A percentile compares a stretch with the other conserved stretches of the same genome.
Evolutionary conservation across 306 rosid species (phyloP).

Genomic region (Ormosia emarginata): DNA sequence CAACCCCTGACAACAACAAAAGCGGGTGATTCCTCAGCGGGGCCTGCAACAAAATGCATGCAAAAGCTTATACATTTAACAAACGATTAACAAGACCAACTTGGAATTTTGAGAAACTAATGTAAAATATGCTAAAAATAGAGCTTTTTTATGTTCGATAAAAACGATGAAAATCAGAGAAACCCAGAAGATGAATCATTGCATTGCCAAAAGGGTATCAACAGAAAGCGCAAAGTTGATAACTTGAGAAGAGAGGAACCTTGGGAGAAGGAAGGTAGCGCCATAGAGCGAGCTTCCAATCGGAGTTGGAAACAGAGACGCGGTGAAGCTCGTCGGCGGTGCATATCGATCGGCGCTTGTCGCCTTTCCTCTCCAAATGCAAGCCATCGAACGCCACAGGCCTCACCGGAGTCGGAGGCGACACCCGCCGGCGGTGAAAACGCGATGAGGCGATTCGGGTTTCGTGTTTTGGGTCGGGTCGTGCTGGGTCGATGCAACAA

Average conservation of each 20-base stretch:
- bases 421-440: not conserved
- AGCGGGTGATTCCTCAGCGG: slow-evolving; percentile 78
- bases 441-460: not conserved
- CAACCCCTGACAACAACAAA: slow-evolving; percentile 77
- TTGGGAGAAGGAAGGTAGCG: slow-evolving; percentile 73
- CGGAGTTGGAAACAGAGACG: slow-evolving; percentile 63
- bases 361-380: slow-evolving; percentile 26
- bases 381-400: slow-evolving; percentile 5
- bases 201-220: slow-evolving; percentile 20
- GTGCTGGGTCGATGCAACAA: not conserved
- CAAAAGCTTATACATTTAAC: not conserved
- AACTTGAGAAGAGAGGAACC: slow-evolving; percentile 34
- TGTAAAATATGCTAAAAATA: not conserved
- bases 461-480: slow-evolving; percentile 36
- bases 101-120: not conserved
- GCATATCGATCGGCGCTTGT: slow-evolving; percentile 40
- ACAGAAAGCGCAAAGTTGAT: not conserved
- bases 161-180: slow-evolving; percentile 3
- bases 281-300: slow-evolving; percentile 94
- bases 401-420: not conserved
- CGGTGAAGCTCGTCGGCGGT: slow-evolving; percentile 87
- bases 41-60: slow-evolving; percentile 39
- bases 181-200: slow-evolving; percentile 6
- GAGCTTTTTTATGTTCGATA: not conserved
- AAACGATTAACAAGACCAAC: not conserved